Evolutionary conservation across 2,329 filamentous ascomycete genomes (phyloP).

Genomic region (Anthostomella pinea): DNA sequence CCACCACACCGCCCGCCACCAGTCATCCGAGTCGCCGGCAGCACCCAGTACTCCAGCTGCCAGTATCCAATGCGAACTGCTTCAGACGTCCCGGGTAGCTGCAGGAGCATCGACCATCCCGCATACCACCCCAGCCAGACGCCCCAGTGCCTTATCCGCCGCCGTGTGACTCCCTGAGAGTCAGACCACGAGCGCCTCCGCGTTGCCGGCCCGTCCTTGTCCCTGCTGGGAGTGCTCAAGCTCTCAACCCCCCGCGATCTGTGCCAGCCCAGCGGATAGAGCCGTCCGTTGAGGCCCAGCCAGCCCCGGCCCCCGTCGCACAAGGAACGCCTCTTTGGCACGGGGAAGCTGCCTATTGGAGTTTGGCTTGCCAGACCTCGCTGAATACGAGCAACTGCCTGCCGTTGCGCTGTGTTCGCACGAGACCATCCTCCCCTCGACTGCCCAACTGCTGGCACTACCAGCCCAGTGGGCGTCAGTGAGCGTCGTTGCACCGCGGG

Average conservation of each 20-base stretch:
- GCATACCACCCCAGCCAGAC: constrained; percentile 35
- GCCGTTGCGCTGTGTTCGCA: constrained; percentile 26
- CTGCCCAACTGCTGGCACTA: constrained; percentile 23
- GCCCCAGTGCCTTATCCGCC: constrained; percentile 36
- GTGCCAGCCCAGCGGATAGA: constrained; percentile 29
- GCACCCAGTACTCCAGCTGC: constrained; percentile 18
- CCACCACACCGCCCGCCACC: constrained; percentile 14
- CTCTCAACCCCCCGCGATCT: constrained; percentile 27
- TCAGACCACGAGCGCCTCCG: constrained; percentile 26
- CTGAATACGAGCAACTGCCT: constrained; percentile 34
- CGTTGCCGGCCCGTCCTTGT: constrained; percentile 26
- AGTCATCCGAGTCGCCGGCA: constrained; percentile 29
- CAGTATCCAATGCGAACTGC: constrained; percentile 35
- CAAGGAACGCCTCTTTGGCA: constrained; percentile 34
- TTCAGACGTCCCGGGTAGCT: constrained; percentile 35
- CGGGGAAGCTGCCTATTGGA: constrained; percentile 34
- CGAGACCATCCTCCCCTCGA: constrained; percentile 23
- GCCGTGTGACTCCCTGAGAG: constrained; percentile 35
- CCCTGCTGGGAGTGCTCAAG: constrained; percentile 25
- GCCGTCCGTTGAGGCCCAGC: constrained; percentile 26
- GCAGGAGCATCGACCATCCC: constrained; percentile 37
- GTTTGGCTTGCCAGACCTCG: constrained; percentile 24
- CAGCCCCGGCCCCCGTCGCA: constrained; percentile 29
- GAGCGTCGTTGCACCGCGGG: constrained; percentile 32
- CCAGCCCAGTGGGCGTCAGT: constrained; percentile 25